Percentiles rank a stretch among this genome's conserved stretches.
phyloP scores from a whole-genome alignment of 2,329 filamentous ascomycete genomes.

The Aureobasidium sp. region DNA sequence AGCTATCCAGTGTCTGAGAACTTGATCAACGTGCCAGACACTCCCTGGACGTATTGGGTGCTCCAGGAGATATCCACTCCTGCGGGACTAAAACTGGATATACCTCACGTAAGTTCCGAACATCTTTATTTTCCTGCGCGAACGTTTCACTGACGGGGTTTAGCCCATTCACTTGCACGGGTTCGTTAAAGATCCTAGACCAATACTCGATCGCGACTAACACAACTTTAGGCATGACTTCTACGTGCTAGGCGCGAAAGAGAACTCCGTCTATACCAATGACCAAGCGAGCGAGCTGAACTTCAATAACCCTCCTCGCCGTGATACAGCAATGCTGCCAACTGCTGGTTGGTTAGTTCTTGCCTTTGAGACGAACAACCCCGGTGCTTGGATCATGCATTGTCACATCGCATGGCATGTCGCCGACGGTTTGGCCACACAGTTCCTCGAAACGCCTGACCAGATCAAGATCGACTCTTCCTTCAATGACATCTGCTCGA shows the following conservation, averaged over 20 bases:
- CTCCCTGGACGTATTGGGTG: constrained; percentile 26
- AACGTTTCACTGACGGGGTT: too few species aligned
- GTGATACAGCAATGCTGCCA: constrained; percentile 32
- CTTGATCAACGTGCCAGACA: not conserved
- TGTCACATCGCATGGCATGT: constrained; percentile 25
- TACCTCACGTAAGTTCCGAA: constrained; percentile 12
- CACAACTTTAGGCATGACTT: constrained; percentile 25
- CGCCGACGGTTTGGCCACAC: constrained; percentile 25
- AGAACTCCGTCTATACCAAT: constrained; percentile 17
- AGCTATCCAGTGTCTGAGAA: not conserved
- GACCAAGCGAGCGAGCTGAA: constrained; percentile 19
- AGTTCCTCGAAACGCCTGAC: constrained; percentile 23
- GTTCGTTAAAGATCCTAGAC: not conserved
- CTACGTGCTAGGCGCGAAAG: constrained; percentile 18
- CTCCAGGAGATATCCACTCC: constrained; percentile 21
- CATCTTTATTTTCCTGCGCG: too few species aligned
- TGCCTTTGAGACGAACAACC: constrained; percentile 35
- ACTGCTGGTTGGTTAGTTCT: constrained; percentile 30
- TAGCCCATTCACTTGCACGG: constrained; percentile 12
- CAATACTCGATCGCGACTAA: not conserved
- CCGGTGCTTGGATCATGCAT: constrained; percentile 29
- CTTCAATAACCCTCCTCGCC: constrained; percentile 29
- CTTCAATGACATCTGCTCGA: constrained; percentile 22
- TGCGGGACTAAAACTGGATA: constrained; percentile 11
- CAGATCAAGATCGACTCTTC: constrained; percentile 19